Evolutionary conservation across 2,329 filamentous ascomycete species (phyloP).

Genomic region (Colletotrichum paranaense): DNA sequence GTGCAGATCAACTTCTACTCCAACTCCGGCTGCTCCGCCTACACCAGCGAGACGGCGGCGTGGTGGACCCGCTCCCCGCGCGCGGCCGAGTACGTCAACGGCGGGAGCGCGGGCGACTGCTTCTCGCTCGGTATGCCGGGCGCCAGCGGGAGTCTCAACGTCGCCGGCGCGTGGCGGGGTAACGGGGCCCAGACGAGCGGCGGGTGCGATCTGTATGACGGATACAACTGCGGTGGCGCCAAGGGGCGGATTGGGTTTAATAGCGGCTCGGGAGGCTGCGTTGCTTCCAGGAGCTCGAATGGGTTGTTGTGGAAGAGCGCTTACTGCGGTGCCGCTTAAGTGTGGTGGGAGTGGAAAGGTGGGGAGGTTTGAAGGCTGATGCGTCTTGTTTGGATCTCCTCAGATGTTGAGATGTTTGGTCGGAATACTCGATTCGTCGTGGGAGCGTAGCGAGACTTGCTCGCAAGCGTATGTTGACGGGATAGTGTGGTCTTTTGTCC

Average conservation of each 20-base stretch:
- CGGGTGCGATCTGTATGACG: conserved; percentile 6
- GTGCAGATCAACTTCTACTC: conserved; percentile 20
- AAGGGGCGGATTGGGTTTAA: neutral
- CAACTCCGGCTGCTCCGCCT: conserved; percentile 16
- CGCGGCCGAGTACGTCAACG: neutral
- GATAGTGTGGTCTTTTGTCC: no score
- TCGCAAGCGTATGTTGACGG: neutral
- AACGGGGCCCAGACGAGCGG: neutral
- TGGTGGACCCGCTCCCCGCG: conserved; percentile 10
- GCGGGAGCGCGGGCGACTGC: neutral
- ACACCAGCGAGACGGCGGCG: conserved; percentile 14
- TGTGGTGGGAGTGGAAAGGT: neutral
- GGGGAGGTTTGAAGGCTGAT: rapidly evolving
- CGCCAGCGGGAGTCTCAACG: conserved; percentile 11
- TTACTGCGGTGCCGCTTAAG: neutral
- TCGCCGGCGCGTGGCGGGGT: conserved; percentile 8
- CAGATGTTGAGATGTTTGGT: neutral
- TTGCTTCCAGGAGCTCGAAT: conserved; percentile 6
- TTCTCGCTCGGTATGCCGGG: conserved; percentile 14
- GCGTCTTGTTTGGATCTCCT: neutral
- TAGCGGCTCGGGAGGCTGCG: neutral
- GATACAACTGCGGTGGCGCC: conserved; percentile 8
- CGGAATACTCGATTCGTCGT: no score
- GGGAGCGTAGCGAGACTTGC: neutral
- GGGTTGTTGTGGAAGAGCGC: conserved; percentile 19